These are phyloP conservation scores for Paxillus ammoniavirescens DNA, from an alignment of 768 basidiomycete species.

Conservation along the genomic window DNA sequence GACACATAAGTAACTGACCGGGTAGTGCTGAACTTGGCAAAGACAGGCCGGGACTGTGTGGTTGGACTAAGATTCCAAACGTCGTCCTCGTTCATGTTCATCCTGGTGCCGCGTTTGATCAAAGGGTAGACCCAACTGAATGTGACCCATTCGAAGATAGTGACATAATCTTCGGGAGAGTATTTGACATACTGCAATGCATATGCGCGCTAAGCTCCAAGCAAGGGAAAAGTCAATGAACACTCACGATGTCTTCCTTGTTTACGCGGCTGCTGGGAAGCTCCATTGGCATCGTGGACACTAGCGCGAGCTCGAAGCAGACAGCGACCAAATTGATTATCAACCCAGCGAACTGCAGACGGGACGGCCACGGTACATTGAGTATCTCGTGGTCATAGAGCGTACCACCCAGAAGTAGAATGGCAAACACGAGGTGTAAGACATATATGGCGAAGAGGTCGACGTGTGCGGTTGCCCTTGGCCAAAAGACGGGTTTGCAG, in stretches of 20 bases:
- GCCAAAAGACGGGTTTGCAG: conserved; percentile 50
- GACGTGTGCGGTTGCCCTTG: conserved; percentile 56
- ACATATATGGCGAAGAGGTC: conserved; percentile 63
- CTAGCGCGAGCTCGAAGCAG: conserved; percentile 41
- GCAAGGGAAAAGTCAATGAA: not conserved
- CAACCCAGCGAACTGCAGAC: conserved; percentile 20
- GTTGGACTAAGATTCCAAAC: conserved; percentile 73
- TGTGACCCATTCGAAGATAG: conserved; percentile 68
- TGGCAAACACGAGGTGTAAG: conserved; percentile 42
- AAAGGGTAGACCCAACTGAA: conserved; percentile 74
- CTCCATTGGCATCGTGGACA: conserved; percentile 63
- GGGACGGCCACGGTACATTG: conserved; percentile 41
- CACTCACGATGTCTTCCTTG: conserved; percentile 60
- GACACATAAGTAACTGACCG: conserved; percentile 10
- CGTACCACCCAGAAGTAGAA: conserved; percentile 52
- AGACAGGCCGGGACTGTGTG: conserved; percentile 63
- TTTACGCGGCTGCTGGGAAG: conserved; percentile 55
- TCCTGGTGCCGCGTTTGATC: conserved; percentile 45
- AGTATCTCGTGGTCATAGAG: conserved; percentile 50
- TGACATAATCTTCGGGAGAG: conserved; percentile 71
- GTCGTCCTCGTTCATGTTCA: conserved; percentile 66
- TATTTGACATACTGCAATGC: conserved; percentile 23
- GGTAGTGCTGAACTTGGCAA: conserved; percentile 41
- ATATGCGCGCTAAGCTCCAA: not conserved
- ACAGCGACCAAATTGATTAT: conserved; percentile 46